A percentile compares a stretch with the other conserved stretches of the same genome.
phyloP scores from a whole-genome alignment of 495 filamentous ascomycete species.

The Neurospora sp. region DNA sequence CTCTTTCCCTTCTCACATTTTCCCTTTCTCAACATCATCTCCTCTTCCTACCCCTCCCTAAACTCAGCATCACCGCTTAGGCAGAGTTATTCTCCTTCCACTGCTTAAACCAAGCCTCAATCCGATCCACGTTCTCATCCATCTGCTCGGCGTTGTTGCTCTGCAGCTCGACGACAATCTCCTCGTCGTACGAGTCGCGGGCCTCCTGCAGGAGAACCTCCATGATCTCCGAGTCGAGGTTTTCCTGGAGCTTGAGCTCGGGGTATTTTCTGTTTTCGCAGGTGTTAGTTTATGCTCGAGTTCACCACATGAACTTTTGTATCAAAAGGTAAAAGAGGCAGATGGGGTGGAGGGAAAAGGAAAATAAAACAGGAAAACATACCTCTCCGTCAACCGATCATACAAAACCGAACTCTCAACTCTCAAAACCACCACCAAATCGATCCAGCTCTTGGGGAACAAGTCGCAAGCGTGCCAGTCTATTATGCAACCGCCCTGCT shows the following conservation, averaged over 20 bases:
- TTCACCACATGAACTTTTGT: too few species aligned
- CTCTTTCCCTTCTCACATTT: neutral
- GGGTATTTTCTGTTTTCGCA: constrained; percentile 69
- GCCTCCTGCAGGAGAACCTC: constrained; percentile 88
- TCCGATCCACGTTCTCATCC: constrained; percentile 75
- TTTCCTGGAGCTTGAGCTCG: constrained; percentile 86
- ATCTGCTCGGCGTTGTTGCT: constrained; percentile 76
- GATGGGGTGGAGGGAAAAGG: too few species aligned
- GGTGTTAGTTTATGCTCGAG: too few species aligned
- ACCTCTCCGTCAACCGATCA: constrained; percentile 71
- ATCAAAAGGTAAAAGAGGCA: too few species aligned
- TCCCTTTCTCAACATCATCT: too few species aligned
- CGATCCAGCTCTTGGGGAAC: constrained; percentile 89
- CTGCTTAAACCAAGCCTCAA: constrained; percentile 67
- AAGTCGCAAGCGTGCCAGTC: constrained; percentile 98
- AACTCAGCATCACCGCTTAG: neutral
- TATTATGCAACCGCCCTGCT: constrained; percentile 77
- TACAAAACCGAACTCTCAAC: constrained; percentile 65
- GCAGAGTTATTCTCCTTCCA: constrained; percentile 56
- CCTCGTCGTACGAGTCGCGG: constrained; percentile 71
- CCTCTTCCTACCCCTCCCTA: too few species aligned
- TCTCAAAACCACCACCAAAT: constrained; percentile 86
- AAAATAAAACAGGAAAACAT: constrained; percentile 9
- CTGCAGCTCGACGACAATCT: constrained; percentile 81
- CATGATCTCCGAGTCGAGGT: constrained; percentile 96